Evolutionary conservation across 2,329 filamentous ascomycete genomes (phyloP), one percentile per base, ranked within the genome.

Genomic region (Anisogramma anomala): DNA sequence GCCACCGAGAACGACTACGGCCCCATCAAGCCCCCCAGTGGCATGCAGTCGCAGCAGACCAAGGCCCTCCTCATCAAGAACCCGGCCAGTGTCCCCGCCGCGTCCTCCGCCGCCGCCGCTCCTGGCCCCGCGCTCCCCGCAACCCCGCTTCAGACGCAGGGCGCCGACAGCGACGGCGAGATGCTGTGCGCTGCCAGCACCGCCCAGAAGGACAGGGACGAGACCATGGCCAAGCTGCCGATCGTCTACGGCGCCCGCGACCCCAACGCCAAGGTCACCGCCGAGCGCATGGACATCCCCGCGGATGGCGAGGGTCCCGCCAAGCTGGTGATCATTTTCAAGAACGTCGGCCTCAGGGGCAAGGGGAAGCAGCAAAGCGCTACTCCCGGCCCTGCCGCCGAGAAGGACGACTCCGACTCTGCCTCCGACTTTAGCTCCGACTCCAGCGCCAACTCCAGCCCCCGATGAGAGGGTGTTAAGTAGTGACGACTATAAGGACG

Each of bases 1-100:
- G 45, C 44, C 18, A 41, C 34, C 9, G 41, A 41, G 37, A 25
- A 20, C 27, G 33, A 39, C 5, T 41, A 38, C 10, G 45, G 45
- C 18, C 41, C 37, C 9, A 41, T 47, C 37, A 20, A 44, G 17
- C 13, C 27, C n/a, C 30, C 45, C 14, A 17, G 6, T 5, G 26
- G 33, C 27, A 22, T 27, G 22, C 44, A 26, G 4, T 6, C 33
- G 14, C 6, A 22, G 22, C 15, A 23, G 9, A n/a, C 14, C 18
- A 20, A 31, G 10, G 6, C 15, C 18, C 22, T 31, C 18, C 14
- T 32, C 14, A 5, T 18, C 14, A 18, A 18, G 30, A 15, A 30
- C 27, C 27, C 27, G 8, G 27, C 27, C 14, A n/a, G 11, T 6
- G 14, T 30, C 4, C 27, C 27, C 8, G 27, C 14, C 27, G n/a